phyloP scores from a whole-genome alignment of 192 early-diverging fungal genomes.

The Bifiguratus adelaidae region DNA sequence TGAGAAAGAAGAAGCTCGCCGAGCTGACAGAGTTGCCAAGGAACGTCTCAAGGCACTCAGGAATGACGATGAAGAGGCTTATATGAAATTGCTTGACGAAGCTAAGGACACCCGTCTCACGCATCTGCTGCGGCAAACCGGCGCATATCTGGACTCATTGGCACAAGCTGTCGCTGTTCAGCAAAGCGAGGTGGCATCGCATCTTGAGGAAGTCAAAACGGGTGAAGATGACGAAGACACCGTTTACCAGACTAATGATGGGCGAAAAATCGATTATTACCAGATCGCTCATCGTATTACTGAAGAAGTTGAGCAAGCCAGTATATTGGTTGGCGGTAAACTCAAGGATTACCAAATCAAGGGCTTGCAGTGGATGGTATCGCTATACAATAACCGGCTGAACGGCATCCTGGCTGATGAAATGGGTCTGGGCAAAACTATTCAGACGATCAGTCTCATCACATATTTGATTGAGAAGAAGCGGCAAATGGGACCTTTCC shows the following conservation, averaged over 20 bases:
- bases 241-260: constrained; percentile 15
- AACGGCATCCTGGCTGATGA: constrained; percentile 98
- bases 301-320: constrained; percentile 71
- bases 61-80: constrained; percentile 95
- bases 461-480: constrained; percentile 94
- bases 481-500: constrained; percentile 84
- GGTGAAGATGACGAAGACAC: constrained; percentile 11
- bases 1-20: constrained; percentile 89
- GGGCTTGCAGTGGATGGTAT: constrained; percentile 99
- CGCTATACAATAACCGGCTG: constrained; percentile 94
- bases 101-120: constrained; percentile 94
- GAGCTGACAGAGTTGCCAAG: constrained; percentile 67
- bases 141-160: constrained; percentile 72
- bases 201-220: constrained; percentile 19
- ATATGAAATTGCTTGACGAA: constrained; percentile 87
- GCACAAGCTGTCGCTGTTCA: constrained; percentile 80
- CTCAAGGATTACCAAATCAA: constrained; percentile 97
- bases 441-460: constrained; percentile 93
- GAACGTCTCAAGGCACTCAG: constrained; percentile 94
- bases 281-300: constrained; percentile 73
- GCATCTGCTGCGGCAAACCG: constrained; percentile 82
- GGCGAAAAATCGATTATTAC: constrained; percentile 71
- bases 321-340: constrained; percentile 74
- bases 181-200: constrained; percentile 29
- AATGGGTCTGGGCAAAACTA: constrained; percentile 82